phyloP scores from a whole-genome alignment of 768 basidiomycete genomes.

The Paxillus involutus region DNA sequence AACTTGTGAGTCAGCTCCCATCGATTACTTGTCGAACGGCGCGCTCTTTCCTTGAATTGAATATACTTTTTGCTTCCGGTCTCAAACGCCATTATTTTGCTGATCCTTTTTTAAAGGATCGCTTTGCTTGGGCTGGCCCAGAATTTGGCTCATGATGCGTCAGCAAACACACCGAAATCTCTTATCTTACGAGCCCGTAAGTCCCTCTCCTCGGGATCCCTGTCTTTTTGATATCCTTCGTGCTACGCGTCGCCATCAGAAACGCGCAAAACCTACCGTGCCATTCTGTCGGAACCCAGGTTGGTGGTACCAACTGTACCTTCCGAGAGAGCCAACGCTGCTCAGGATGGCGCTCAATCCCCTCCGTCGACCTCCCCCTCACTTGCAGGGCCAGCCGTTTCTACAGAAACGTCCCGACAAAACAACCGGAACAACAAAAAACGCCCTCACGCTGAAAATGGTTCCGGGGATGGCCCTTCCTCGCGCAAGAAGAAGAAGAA shows the following conservation, averaged over 20 bases:
- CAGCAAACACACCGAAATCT: constrained; percentile 61
- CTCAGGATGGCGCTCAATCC: not conserved
- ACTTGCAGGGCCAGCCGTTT: not conserved
- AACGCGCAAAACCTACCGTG: constrained; percentile 79
- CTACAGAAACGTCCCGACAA: not conserved
- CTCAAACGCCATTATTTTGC: not conserved
- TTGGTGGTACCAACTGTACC: constrained; percentile 50
- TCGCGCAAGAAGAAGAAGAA: constrained; percentile 20
- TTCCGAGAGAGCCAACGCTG: not conserved
- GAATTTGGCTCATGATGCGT: constrained; percentile 63
- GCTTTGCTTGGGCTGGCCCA: constrained; percentile 67
- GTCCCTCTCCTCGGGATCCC: constrained; percentile 23
- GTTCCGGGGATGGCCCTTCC: not conserved
- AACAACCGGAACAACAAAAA: constrained; percentile 10
- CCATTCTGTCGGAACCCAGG: constrained; percentile 73
- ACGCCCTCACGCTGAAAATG: constrained; percentile 6
- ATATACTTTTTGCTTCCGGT: no score
- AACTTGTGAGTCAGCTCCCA: constrained; percentile 59
- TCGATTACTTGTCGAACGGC: not conserved
- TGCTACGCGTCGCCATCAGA: constrained; percentile 39
- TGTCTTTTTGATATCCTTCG: not conserved
- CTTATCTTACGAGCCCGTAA: constrained; percentile 71
- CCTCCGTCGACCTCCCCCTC: not conserved
- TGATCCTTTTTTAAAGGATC: constrained; percentile 42
- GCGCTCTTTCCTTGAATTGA: no score